Conservation (phyloP, 148 eudicot genomes). For the Vaccinium macrocarpon region DNA sequence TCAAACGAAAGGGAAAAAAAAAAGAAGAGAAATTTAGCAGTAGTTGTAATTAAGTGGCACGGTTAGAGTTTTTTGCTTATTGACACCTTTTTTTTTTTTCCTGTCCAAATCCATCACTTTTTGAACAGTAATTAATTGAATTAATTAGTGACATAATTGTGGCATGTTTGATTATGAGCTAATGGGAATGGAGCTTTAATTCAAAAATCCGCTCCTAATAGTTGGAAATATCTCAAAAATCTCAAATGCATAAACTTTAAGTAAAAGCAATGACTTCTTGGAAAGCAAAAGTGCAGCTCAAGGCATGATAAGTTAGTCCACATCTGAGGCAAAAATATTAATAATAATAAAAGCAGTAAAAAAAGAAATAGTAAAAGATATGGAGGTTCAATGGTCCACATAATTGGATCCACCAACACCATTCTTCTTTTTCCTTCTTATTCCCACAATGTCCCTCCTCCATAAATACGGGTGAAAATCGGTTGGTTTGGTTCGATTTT, state of each 20-base stretch:
- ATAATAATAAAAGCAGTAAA: background rate
- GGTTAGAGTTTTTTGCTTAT: too few species aligned
- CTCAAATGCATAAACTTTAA: constrained; percentile 20
- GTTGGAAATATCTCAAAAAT: background rate
- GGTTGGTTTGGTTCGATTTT: too few species aligned
- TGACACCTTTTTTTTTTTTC: too few species aligned
- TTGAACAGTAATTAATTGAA: background rate
- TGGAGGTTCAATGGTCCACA: background rate
- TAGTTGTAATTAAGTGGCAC: too few species aligned
- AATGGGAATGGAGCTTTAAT: background rate
- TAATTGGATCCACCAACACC: constrained; percentile 17
- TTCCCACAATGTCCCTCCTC: background rate
- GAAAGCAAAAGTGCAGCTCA: constrained; percentile 16
- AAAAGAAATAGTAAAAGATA: background rate
- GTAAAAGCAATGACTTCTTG: constrained; percentile 18
- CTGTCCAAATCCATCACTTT: too few species aligned
- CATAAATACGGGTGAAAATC: background rate
- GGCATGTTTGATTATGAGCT: background rate
- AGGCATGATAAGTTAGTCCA: constrained; percentile 18
- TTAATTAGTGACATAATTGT: background rate
- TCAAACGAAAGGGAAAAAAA: too few species aligned
- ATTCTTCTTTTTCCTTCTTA: background rate
- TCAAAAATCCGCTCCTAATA: background rate
- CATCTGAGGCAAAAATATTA: too few species aligned
- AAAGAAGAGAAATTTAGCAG: too few species aligned